A percentile compares a stretch with the other conserved stretches of the same genome.
These are phyloP conservation scores for Teratosphaeria epicoccoides DNA, from an alignment of 2,329 filamentous ascomycete species.

Conservation along the genomic window DNA sequence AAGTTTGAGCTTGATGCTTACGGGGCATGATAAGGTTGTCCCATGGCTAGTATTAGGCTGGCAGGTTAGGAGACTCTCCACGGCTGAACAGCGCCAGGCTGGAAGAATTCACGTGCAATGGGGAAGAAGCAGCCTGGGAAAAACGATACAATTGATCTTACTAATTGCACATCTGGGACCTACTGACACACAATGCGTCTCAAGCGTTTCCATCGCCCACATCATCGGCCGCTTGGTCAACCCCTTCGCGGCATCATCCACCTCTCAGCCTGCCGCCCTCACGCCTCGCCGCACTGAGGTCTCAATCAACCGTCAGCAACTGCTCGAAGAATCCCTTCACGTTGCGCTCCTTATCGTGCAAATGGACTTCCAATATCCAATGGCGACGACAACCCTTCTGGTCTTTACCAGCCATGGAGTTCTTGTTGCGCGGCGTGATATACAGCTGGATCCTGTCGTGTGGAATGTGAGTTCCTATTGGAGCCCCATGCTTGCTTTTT, in stretches of 20 bases:
- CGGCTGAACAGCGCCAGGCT: neutral
- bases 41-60: neutral
- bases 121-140: neutral
- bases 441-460: constrained; percentile 37
- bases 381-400: constrained; percentile 35
- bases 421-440: constrained; percentile 35
- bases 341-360: constrained; percentile 30
- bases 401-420: constrained; percentile 31
- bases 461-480: too few relatives aligned
- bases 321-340: constrained; percentile 37
- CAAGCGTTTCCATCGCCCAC: neutral
- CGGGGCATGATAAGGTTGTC: neutral
- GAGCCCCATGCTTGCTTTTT: neutral
- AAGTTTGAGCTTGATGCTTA: constrained; percentile 3
- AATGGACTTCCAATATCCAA: constrained; percentile 38
- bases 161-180: neutral
- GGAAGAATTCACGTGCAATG: neutral
- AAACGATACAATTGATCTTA: neutral
- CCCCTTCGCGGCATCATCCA: neutral
- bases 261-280: neutral
- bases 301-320: constrained; percentile 1
- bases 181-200: neutral
- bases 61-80: neutral
- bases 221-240: neutral
- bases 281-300: neutral